Conservation (phyloP, 2,329 filamentous ascomycete species). For the Nemania sp. region DNA sequence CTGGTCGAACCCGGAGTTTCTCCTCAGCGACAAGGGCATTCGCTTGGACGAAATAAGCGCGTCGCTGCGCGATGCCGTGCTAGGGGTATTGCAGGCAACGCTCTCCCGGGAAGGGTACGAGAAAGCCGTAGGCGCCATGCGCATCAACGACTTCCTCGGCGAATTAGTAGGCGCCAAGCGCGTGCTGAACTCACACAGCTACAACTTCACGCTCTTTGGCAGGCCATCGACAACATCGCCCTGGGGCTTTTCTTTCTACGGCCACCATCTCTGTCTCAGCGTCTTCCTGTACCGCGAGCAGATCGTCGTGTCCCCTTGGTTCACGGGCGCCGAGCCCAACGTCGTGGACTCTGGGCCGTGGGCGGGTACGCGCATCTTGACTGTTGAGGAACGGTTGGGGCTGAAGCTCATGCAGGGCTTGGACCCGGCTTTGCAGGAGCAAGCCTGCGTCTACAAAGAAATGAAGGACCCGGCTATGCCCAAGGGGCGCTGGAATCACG, state of each 20-base stretch:
- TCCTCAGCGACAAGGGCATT: conserved; percentile 69
- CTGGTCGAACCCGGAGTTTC: conserved; percentile 73
- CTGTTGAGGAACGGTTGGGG: conserved; percentile 65
- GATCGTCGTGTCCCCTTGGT: conserved; percentile 72
- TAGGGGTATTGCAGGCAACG: conserved; percentile 59
- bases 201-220: conserved; percentile 76
- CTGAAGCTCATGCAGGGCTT: conserved; percentile 72
- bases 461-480: conserved; percentile 70
- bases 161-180: conserved; percentile 62
- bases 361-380: conserved; percentile 66
- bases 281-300: conserved; percentile 68
- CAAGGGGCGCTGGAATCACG: conserved; percentile 73
- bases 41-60: conserved; percentile 64
- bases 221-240: conserved; percentile 57
- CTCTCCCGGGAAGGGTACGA: conserved; percentile 72
- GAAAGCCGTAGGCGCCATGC: conserved; percentile 71
- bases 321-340: conserved; percentile 81
- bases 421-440: conserved; percentile 45
- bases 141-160: conserved; percentile 75
- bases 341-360: conserved; percentile 67
- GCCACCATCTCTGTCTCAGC: conserved; percentile 76
- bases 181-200: conserved; percentile 75
- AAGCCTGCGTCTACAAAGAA: conserved; percentile 59
- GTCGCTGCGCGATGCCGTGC: conserved; percentile 51
- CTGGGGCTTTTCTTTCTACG: conserved; percentile 77